A percentile compares a stretch with the other conserved stretches of the same genome.
Conservation (phyloP, 495 filamentous ascomycete species). For the Parathielavia hyrcaniae region DNA sequence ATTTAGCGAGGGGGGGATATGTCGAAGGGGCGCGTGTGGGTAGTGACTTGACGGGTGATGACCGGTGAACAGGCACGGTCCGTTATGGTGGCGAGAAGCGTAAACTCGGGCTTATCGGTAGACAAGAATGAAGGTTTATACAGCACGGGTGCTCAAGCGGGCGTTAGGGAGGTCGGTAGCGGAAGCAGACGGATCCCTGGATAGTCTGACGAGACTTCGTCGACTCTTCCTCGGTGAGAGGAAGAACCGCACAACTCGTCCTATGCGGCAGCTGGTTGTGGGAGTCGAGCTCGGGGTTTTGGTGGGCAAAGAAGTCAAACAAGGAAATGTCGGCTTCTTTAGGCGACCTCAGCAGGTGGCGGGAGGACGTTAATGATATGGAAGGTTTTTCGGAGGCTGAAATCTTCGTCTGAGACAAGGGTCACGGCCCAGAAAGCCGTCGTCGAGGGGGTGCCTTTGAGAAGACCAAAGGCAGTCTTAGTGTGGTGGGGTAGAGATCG, state of each 20-base stretch:
- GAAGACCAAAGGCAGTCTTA: constrained; percentile 57
- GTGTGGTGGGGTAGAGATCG: background rate
- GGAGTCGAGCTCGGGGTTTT: constrained; percentile 49
- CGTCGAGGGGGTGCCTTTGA: constrained; percentile 59
- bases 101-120: background rate
- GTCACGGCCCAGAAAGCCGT: constrained; percentile 67
- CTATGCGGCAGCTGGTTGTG: constrained; percentile 96
- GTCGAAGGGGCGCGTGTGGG: constrained; percentile 8
- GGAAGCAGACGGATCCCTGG: constrained; percentile 67
- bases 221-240: constrained; percentile 92
- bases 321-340: constrained; percentile 43
- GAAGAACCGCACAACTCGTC: constrained; percentile 92
- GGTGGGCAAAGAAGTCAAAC: constrained; percentile 51
- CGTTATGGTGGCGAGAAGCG: constrained; percentile 1
- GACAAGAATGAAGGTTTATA: background rate
- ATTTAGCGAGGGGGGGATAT: constrained; percentile 23
- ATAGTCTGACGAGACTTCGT: constrained; percentile 79
- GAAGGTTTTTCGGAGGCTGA: constrained; percentile 52
- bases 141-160: constrained; percentile 22
- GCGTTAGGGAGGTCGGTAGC: constrained; percentile 86
- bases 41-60: background rate
- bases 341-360: constrained; percentile 48
- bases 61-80: constrained; percentile 1
- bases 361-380: constrained; percentile 59
- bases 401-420: constrained; percentile 74